Conservation (phyloP, 306 rosid genomes). For the Fragaria nilgerrensis region DNA sequence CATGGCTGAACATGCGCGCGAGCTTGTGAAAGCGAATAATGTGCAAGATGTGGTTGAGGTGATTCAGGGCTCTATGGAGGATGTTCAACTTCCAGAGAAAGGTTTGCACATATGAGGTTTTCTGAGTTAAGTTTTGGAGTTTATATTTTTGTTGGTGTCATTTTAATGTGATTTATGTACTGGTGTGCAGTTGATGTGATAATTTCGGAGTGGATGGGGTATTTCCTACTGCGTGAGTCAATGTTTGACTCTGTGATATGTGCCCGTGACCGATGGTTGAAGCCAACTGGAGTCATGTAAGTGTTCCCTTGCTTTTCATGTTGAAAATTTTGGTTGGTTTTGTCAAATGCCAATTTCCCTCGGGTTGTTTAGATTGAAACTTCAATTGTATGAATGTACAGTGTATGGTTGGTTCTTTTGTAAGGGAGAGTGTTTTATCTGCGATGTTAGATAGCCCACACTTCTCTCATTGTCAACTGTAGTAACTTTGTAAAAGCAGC, state of each 20-base stretch:
- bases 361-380: neutral
- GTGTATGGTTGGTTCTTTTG: neutral
- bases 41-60: conserved; percentile 69
- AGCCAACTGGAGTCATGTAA: conserved; percentile 94
- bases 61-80: conserved; percentile 92
- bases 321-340: conserved; percentile 16
- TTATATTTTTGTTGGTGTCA: neutral
- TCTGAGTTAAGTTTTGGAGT: neutral
- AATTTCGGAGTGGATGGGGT: conserved; percentile 99
- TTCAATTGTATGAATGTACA: neutral
- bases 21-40: conserved; percentile 73
- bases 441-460: neutral
- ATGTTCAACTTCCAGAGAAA: conserved; percentile 85
- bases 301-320: conserved; percentile 27
- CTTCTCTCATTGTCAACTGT: neutral
- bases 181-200: conserved; percentile 77
- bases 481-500: neutral
- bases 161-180: neutral
- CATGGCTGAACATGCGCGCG: conserved; percentile 91
- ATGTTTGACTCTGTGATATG: conserved; percentile 98
- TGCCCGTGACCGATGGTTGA: conserved; percentile 99
- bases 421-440: neutral
- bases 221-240: conserved; percentile 94
- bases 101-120: conserved; percentile 38
- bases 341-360: conserved; percentile 16